A percentile compares a stretch with the other conserved stretches of the same genome.
Conservation (phyloP, 176 grass and related monocot species). For the Eragrostis nindensis region DNA sequence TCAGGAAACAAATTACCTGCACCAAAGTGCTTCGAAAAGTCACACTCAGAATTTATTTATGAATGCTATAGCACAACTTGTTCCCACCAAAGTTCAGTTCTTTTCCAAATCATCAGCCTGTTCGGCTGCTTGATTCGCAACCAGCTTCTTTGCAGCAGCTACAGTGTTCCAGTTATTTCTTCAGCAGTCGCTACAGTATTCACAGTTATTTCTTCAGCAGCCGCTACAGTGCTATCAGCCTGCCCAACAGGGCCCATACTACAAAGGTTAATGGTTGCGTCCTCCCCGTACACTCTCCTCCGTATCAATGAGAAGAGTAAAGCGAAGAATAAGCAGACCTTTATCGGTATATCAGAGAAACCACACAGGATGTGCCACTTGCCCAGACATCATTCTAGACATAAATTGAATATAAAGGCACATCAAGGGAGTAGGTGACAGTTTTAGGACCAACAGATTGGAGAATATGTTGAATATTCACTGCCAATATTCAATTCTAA, state of each 20-base stretch:
- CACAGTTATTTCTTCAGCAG: too few relatives aligned
- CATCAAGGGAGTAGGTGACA: conserved; percentile 46
- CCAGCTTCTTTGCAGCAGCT: too few relatives aligned
- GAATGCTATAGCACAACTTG: neutral
- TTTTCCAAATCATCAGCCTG: too few relatives aligned
- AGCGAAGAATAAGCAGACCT: neutral
- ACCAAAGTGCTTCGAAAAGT: neutral
- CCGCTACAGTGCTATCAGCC: too few relatives aligned
- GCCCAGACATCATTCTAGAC: neutral
- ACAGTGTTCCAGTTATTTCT: too few relatives aligned
- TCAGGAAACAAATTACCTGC: neutral
- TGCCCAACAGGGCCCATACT: too few relatives aligned
- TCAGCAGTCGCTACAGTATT: too few relatives aligned
- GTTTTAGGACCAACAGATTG: conserved; percentile 38
- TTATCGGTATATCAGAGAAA: neutral
- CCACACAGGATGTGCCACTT: neutral
- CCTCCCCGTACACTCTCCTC: too few relatives aligned
- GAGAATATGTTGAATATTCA: conserved; percentile 26
- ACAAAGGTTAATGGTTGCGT: neutral
- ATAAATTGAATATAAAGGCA: neutral
- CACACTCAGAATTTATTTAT: neutral
- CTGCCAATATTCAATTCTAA: conserved; percentile 24
- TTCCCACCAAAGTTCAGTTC: neutral
- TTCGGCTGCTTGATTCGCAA: too few relatives aligned
- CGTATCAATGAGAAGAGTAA: conserved; percentile 21